A percentile compares a stretch with the other conserved stretches of the same genome.
phyloP scores from a whole-genome alignment of 2,329 filamentous ascomycete genomes.

The Sporothrix brasiliensis region DNA sequence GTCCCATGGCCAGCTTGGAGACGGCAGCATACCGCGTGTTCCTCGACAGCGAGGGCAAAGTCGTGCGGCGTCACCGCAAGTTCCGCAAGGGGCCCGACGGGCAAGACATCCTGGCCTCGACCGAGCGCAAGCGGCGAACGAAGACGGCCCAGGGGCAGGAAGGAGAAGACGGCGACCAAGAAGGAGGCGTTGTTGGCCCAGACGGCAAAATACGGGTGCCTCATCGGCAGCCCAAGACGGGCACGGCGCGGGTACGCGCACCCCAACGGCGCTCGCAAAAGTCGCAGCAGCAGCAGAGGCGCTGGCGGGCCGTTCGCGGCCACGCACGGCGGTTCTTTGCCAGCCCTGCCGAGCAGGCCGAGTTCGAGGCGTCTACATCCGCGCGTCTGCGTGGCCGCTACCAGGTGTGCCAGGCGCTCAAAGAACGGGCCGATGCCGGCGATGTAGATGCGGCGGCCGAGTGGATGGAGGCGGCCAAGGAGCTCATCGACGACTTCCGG shows the following conservation, averaged over 20 bases:
- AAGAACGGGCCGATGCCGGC: constrained; percentile 41
- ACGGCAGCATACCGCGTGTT: constrained; percentile 36
- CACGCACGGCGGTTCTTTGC: constrained; percentile 37
- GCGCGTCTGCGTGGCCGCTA: constrained; percentile 45
- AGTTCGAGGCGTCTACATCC: constrained; percentile 40
- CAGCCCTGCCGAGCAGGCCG: constrained; percentile 38
- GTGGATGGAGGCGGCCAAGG: constrained; percentile 63
- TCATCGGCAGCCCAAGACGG: neutral
- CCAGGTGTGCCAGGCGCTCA: constrained; percentile 50
- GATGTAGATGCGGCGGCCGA: constrained; percentile 49
- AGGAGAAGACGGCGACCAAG: constrained; percentile 13
- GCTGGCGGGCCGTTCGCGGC: constrained; percentile 31
- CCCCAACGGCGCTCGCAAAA: neutral
- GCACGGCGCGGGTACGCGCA: neutral
- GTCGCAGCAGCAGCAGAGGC: constrained; percentile 6
- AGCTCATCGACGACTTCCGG: constrained; percentile 65
- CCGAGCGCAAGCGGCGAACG: constrained; percentile 39
- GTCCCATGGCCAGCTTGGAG: constrained; percentile 34
- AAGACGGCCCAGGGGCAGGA: neutral
- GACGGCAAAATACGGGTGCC: neutral
- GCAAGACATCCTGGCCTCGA: constrained; percentile 17
- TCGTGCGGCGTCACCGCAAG: constrained; percentile 36
- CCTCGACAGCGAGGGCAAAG: constrained; percentile 35
- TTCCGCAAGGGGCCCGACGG: constrained; percentile 30
- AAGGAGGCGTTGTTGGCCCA: constrained; percentile 9